phyloP scores from a whole-genome alignment of 306 rosid species.

The Quillaja saponaria region DNA sequence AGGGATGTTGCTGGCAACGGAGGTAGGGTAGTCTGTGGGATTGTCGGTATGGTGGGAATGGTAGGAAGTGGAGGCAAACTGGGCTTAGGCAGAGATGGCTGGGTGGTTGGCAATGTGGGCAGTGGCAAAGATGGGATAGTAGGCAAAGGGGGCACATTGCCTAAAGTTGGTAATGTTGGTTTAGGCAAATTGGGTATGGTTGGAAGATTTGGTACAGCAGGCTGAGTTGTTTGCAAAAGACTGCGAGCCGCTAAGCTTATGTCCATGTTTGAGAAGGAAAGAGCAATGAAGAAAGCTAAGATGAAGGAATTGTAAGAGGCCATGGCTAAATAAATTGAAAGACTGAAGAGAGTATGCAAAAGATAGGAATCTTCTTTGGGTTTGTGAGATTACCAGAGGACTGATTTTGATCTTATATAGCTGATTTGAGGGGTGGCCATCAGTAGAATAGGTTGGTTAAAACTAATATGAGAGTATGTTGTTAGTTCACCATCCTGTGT shows the following conservation, averaged over 20 bases:
- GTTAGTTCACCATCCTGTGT: slow-evolving; percentile 29
- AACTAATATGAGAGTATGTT: slow-evolving; percentile 5
- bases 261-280: slow-evolving; percentile 28
- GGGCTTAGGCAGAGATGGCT: slow-evolving; percentile 15
- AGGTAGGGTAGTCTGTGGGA: slow-evolving; percentile 17
- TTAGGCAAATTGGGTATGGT: slow-evolving; percentile 20
- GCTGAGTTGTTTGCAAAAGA: slow-evolving; percentile 36
- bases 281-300: slow-evolving; percentile 21
- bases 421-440: neutral
- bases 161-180: slow-evolving; percentile 28
- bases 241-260: slow-evolving; percentile 32
- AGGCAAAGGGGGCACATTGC: slow-evolving; percentile 34
- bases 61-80: slow-evolving; percentile 26
- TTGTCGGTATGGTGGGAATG: slow-evolving; percentile 26
- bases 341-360: neutral
- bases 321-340: slow-evolving; percentile 19
- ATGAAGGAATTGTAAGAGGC: slow-evolving; percentile 11
- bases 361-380: slow-evolving; percentile 4
- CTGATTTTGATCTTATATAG: slow-evolving; percentile 25
- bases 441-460: slow-evolving; percentile 8
- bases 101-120: slow-evolving; percentile 9
- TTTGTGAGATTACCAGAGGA: neutral
- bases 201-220: neutral
- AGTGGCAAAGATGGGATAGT: slow-evolving; percentile 32
- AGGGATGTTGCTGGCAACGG: slow-evolving; percentile 13